phyloP scores from a whole-genome alignment of 176 grass and related monocot genomes.

The Phyllostachys edulis region DNA sequence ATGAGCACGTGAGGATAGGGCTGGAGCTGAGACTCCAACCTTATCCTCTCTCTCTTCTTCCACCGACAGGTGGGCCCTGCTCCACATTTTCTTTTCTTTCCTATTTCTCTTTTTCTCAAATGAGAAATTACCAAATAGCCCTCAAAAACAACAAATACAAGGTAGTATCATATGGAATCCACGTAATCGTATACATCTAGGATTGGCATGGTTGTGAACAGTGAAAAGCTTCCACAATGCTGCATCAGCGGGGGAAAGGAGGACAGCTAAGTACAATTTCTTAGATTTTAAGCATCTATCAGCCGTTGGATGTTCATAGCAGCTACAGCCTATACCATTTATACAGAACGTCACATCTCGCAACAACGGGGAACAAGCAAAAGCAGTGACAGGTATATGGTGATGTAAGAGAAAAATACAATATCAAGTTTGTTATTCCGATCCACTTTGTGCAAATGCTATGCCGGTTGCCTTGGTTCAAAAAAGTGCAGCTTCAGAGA shows the following conservation, averaged over 20 bases:
- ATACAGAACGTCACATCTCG: not conserved
- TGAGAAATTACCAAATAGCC: no score
- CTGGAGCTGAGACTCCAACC: no score
- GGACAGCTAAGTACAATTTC: not conserved
- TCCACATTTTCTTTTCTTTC: no score
- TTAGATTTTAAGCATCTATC: not conserved
- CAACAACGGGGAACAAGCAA: not conserved
- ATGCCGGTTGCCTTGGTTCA: not conserved
- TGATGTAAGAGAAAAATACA: not conserved
- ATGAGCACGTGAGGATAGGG: no score
- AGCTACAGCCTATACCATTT: constrained; percentile 20
- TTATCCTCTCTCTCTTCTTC: no score
- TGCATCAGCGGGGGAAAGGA: not conserved
- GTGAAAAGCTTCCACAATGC: not conserved
- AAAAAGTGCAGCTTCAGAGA: not conserved
- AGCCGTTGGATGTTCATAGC: not conserved
- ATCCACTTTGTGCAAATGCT: not conserved
- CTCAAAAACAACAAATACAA: no score
- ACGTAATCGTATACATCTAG: not conserved
- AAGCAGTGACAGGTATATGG: not conserved
- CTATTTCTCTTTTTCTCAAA: no score
- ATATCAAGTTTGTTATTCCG: not conserved
- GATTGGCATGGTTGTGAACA: not conserved
- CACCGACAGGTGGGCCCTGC: no score
- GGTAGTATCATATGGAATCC: not conserved